Conservation (phyloP, 257 asterid genomes). For the Eustoma russellianum region DNA sequence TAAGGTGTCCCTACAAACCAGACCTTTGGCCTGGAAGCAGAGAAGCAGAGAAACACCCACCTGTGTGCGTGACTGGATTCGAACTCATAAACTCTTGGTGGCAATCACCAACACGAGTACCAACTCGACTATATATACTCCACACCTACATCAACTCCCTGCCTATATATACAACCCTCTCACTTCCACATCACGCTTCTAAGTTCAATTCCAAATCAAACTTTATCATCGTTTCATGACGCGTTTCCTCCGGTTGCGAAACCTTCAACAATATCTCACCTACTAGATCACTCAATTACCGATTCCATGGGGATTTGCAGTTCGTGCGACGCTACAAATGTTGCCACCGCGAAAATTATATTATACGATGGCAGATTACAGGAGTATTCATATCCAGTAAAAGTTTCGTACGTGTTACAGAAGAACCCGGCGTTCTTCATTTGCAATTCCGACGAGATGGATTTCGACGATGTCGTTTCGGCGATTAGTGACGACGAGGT, state of each 20-base stretch:
- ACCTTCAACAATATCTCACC: no score
- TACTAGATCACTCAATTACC: no score
- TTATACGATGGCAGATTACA: slow-evolving; percentile 66
- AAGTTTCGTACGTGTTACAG: slow-evolving; percentile 63
- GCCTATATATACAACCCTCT: slow-evolving; percentile 1
- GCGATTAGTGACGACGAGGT: slow-evolving; percentile 71
- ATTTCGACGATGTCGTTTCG: slow-evolving; percentile 59
- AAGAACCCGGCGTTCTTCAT: slow-evolving; percentile 59
- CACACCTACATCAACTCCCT: no score
- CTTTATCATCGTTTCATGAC: not conserved
- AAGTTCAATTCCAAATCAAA: not conserved
- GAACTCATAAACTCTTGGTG: no score
- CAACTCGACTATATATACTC: no score
- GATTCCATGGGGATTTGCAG: slow-evolving; percentile 67
- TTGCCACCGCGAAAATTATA: slow-evolving; percentile 69
- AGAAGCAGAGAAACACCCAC: no score
- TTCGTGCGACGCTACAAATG: slow-evolving; percentile 65
- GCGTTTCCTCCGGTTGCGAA: no score
- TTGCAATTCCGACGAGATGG: slow-evolving; percentile 92
- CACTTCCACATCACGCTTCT: not conserved
- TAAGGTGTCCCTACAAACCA: no score
- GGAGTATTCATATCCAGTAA: slow-evolving; percentile 70
- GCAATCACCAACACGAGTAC: no score
- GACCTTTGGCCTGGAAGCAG: no score
- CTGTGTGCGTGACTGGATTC: no score